phyloP scores from a whole-genome alignment of 2,329 filamentous ascomycete species.

The Teratosphaeria gauchensis region DNA sequence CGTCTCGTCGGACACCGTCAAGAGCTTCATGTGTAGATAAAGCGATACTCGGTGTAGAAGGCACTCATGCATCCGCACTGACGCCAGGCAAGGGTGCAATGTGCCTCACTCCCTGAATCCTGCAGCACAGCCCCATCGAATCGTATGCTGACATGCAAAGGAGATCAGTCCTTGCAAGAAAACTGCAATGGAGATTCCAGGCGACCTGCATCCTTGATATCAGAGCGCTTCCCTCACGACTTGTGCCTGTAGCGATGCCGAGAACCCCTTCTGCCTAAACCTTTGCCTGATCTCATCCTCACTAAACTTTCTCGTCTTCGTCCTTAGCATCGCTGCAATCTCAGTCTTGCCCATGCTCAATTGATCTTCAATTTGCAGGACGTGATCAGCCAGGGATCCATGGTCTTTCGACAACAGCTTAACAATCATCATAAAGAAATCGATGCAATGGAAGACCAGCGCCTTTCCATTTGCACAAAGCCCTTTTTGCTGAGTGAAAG shows the following conservation, averaged over 20 bases:
- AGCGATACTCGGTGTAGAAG: no score
- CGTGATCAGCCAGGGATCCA: conserved; percentile 53
- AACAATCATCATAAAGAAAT: conserved; percentile 58
- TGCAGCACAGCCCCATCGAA: no score
- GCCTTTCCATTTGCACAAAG: conserved; percentile 58
- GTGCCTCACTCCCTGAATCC: no score
- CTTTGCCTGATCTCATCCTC: conserved; percentile 55
- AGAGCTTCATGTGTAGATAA: no score
- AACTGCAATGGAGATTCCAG: neutral
- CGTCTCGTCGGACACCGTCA: no score
- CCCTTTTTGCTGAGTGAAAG: conserved; percentile 61
- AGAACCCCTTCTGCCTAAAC: conserved; percentile 29
- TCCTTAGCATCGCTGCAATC: conserved; percentile 51
- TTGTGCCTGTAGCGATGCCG: neutral
- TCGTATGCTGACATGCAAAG: no score
- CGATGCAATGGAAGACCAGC: conserved; percentile 70
- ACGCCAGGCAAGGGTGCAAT: no score
- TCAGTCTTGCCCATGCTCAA: conserved; percentile 56
- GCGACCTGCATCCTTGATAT: neutral
- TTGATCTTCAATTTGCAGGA: conserved; percentile 68
- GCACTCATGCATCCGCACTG: no score
- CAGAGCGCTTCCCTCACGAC: neutral
- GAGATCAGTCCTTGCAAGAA: neutral
- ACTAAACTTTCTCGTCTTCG: conserved; percentile 57
- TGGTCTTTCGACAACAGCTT: conserved; percentile 64